Base-by-base conservation (phyloP, 2,329 filamentous ascomycete species). In the Penicillium sclerotigenum region DNA sequence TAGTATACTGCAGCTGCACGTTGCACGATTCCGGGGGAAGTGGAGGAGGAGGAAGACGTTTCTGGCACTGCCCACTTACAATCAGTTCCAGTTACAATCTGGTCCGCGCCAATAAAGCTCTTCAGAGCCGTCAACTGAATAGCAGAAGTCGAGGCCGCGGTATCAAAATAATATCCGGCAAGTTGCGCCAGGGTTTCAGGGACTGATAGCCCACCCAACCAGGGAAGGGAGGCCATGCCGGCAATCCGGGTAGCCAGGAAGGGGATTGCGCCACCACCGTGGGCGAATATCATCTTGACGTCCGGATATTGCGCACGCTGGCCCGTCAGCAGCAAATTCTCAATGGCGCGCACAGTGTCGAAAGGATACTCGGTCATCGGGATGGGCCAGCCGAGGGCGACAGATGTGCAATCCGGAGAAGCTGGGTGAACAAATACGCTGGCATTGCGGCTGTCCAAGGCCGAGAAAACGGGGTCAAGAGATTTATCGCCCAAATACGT, bases 351-450 rank as follows among this genome's bases (percentile, higher is more conserved):
- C 10, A 62, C 62, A 5, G 59, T 68, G 14, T 68, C 67, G 41
- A 68, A 68, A 2, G 64, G 59, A 52, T 68, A 69, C 43, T 68
- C 66, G 10, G 63, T 66, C 51, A 68, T 51, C 4, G 58, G 66
- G 29, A 57, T 36, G 9, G 53, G 56, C 14, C 56, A 48, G n/a
- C 47, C 54, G 18, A 56, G 1, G 8, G 54, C 49, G 18, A 57
- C 52, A 28, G 45, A 57, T 41, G 50, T 49, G 31, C 54, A 57
- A 10, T n/a, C 26, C 10, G 54, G 49, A 34, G 54, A 34, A n/a
- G 54, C 38, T 34, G 54, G 43, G 24, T 57, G 54, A 20, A 54
- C 49, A 24, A 57, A 54, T 3, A 49, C 50, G 26, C 54, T 49
- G 18, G 54, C 37, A n/a, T 48, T 54, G 43, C 28, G 50, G 10